phyloP scores from a whole-genome alignment of 1,284 basidiomycete species.

The Athelia sp. region DNA sequence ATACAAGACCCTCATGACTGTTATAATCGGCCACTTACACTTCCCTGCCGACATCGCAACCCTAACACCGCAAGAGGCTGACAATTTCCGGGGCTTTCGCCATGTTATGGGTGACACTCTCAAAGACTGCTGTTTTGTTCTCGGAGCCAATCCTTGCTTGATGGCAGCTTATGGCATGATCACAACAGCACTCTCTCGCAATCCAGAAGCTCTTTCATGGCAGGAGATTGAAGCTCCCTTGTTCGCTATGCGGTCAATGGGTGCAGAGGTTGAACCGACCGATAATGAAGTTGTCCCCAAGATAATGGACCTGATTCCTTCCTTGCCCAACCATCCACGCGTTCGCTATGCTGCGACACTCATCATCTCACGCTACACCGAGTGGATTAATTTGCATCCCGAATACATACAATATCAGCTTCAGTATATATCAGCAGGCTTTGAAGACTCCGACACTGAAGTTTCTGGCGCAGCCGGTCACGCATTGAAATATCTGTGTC shows the following conservation, averaged over 20 bases:
- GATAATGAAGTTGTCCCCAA: conserved; percentile 88
- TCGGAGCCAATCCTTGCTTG: conserved; percentile 86
- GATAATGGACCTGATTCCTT: conserved; percentile 93
- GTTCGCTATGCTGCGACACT: conserved; percentile 95
- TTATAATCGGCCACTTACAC: conserved; percentile 90
- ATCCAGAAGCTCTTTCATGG: conserved; percentile 64
- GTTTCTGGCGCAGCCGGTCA: conserved; percentile 94
- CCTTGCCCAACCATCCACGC: conserved; percentile 85
- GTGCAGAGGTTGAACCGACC: conserved; percentile 82
- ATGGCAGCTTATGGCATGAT: conserved; percentile 80
- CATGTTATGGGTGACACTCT: conserved; percentile 99
- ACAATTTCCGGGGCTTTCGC: conserved; percentile 92
- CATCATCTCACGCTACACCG: conserved; percentile 94
- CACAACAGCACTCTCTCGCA: conserved; percentile 60
- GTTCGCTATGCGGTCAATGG: conserved; percentile 98
- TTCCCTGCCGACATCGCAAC: conserved; percentile 75
- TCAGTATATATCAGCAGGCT: conserved; percentile 90
- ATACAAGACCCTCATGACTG: conserved; percentile 79
- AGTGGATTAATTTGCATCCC: conserved; percentile 93
- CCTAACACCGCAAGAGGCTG: conserved; percentile 81
- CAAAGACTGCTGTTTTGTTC: conserved; percentile 96
- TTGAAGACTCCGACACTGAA: conserved; percentile 75
- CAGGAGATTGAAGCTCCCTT: conserved; percentile 97
- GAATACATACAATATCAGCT: conserved; percentile 84
- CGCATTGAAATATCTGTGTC: conserved; percentile 94